Base-by-base conservation (phyloP, 164 flowering plant genomes). In the Kalanchoe fedtschenkoi region DNA sequence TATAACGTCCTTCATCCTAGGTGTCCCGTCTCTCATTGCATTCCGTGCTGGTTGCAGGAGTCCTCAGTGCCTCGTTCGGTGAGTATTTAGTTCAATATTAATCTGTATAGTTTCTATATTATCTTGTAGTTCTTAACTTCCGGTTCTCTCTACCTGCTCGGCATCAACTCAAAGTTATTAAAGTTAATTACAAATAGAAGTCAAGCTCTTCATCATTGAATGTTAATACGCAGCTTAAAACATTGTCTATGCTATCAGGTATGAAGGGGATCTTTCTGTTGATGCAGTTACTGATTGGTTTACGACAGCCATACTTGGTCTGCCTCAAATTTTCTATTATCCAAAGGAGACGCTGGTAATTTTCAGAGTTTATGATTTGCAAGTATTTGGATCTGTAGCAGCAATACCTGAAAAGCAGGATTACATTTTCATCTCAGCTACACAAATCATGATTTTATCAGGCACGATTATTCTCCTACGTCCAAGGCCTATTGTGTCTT, bases 201-300 rank as follows among this genome's bases (percentile, higher is more conserved):
- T 11, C 28, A 24, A 21, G 37, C 38, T 14, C 37, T 28, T 57
- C 1, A 15, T 17, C 32, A 34, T 22, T 51, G 28, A 60, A n/a
- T 29, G 16, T 33, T 26, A 8, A 44, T 2, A n/a, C 32, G 13
- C 44, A 28, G 53, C n/a, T 28, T 30, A 44, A 22, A 10, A 14
- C 43, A 22, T 17, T 55, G 66, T 17, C 33, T 47, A 66, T 65
- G 29, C 30, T 72, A 34, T 43, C 73, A 93, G 99, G 89, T 95
- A 80, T 68, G 70, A 80, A 2, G 99, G 90, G 66, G 86, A 87
- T 51, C 88, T 83, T 21, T 80, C 88, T 39, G 83, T 78, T 62
- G 93, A 95, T 82, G 81, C 88, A 43, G 75, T 91, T 69, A 77
- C 81, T 41, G 90, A 91, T 72, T 95, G 99, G 99, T 76, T 91